Base-by-base conservation (phyloP, 768 basidiomycete species). In the Collybiopsis confluens region DNA sequence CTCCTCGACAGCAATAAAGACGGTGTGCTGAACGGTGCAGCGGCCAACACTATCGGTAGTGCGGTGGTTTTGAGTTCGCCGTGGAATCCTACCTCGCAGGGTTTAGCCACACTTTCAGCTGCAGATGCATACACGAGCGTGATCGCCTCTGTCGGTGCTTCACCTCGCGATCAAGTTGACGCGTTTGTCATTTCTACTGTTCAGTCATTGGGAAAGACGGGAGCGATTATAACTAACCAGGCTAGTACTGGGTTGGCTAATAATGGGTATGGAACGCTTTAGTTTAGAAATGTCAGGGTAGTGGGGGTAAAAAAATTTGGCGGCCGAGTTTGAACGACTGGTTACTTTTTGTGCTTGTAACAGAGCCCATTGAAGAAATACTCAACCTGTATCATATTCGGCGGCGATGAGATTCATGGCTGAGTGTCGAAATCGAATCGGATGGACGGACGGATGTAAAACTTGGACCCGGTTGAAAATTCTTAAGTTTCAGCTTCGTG, bases 231-330 rank as follows among this genome's bases (percentile, higher is more conserved):
- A n/a, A 61, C 59, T n/a, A 53, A 62, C 54, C 61, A 62, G 52
- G 58, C 53, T 27, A 57, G 56, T 51, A 60, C 61, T 24, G 61
- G 61, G 2, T 27, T 62, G 6, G 16, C 57, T 5, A 62, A 62
- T 50, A 56, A 62, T 44, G 61, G 61, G 9, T 62, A 59, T 52
- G 61, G 61, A 27, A 60, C 57, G 42, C 56, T 62, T 13, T 62
- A 21, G 53, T 6, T 6, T 5, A 33, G 30, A 13, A 33, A 33
- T 33, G 30, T 13, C 6, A 13, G 30, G 30, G 30, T 33, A 33
- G 6, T 33, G 30, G 30, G 30, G 13, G 30, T 33, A n/a, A n/a
- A n/a, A n/a, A n/a, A n/a, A n/a, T n/a, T n/a, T n/a, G n/a, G n/a
- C n/a, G n/a, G n/a, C n/a, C n/a, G n/a, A n/a, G n/a, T n/a, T n/a